phyloP scores from a whole-genome alignment of 2,329 filamentous ascomycete genomes.

The Aureobasidium sp. region DNA sequence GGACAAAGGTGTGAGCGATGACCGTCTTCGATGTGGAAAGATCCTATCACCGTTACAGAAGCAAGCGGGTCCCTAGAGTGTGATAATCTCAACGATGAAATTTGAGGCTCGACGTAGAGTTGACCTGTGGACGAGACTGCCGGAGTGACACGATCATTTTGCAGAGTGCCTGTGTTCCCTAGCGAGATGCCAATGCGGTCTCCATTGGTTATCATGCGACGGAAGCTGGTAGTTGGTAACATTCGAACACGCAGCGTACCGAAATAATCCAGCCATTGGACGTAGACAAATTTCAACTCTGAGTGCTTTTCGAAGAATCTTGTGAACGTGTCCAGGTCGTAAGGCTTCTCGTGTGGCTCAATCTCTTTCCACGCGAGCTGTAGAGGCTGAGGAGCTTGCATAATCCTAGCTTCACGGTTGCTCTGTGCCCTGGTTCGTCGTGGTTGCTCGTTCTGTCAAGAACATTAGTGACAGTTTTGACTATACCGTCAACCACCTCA shows the following conservation, averaged over 20 bases:
- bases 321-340: not conserved
- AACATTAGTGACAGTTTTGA: not conserved
- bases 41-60: conserved; percentile 60
- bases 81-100: conserved; percentile 51
- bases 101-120: conserved; percentile 60
- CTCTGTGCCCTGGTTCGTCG: not conserved
- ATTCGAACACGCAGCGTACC: conserved; percentile 59
- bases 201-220: conserved; percentile 29
- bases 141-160: conserved; percentile 54
- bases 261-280: conserved; percentile 77
- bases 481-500: not conserved
- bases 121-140: conserved; percentile 55
- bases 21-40: conserved; percentile 55
- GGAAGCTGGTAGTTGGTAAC: conserved; percentile 51
- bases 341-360: not conserved
- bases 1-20: conserved; percentile 54
- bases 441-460: not conserved
- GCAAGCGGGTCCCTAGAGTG: conserved; percentile 39
- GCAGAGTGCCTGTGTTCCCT: conserved; percentile 59
- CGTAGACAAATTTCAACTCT: conserved; percentile 57
- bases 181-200: conserved; percentile 54
- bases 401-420: not conserved
- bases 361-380: not conserved
- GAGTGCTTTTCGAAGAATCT: conserved; percentile 46
- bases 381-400: not conserved